phyloP scores from a whole-genome alignment of 2,329 filamentous ascomycete species.

The Penicillium sp. region DNA sequence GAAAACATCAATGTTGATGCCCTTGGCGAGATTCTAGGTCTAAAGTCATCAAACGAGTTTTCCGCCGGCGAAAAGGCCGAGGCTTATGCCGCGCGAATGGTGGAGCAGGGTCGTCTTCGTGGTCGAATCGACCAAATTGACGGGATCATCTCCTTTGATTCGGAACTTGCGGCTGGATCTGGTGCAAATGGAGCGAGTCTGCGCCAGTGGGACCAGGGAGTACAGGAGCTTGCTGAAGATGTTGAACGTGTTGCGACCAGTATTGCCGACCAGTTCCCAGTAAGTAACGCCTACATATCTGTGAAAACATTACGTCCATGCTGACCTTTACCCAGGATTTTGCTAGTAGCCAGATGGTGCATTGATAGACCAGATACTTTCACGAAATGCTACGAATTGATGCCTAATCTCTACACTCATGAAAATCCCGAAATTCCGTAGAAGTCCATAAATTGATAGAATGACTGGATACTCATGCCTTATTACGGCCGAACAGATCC shows the following conservation, averaged over 20 bases:
- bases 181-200: conserved; percentile 67
- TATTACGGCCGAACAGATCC: no score
- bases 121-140: conserved; percentile 96
- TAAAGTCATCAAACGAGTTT: conserved; percentile 59
- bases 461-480: no score
- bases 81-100: conserved; percentile 90
- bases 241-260: conserved; percentile 85
- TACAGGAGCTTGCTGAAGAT: conserved; percentile 84
- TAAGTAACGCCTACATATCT: conserved; percentile 45
- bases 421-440: background rate
- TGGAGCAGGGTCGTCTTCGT: conserved; percentile 86
- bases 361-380: conserved; percentile 30
- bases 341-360: conserved; percentile 43
- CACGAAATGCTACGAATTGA: conserved; percentile 23
- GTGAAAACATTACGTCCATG: background rate
- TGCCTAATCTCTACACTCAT: background rate
- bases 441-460: background rate
- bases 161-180: conserved; percentile 70
- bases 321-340: conserved; percentile 38
- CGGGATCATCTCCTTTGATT: conserved; percentile 83
- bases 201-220: conserved; percentile 86
- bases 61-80: conserved; percentile 76
- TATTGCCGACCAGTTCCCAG: conserved; percentile 81
- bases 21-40: conserved; percentile 76
- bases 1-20: conserved; percentile 77